Evolutionary conservation across 768 basidiomycete genomes (phyloP), one percentile per base, ranked within the genome.

Genomic region (Suillus bovinus): DNA sequence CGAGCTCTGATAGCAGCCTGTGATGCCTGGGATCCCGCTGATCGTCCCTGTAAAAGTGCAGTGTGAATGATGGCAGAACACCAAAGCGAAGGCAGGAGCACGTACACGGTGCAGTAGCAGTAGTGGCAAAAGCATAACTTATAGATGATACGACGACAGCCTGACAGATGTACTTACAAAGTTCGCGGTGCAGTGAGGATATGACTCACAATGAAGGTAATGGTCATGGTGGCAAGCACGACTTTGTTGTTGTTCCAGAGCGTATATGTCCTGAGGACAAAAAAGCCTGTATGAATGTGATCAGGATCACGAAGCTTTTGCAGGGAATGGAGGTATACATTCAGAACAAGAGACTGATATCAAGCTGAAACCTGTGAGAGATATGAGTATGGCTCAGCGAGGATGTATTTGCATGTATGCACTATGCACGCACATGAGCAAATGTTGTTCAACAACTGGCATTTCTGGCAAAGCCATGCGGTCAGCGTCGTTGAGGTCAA

Each of bases 81-180:
- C 8, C 3, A 17, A 24, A 4, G 9, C 9, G 4, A 27, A 38
- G 17, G 29, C 20, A 16, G 16, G 24, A 38, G 16, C 22, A 5
- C 54, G 17, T 55, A 55, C 54, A 55, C 24, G 54, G 54, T 55
- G 54, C 54, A 10, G 24, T 55, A 36, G 54, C 54, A 55, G 33
- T 55, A 27, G 34, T 33, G 24, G 24, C 14, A 10, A 55, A 55
- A 36, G 24, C 22, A 55, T 38, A 17, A 1, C 24, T 24, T 24
- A 38, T 6, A 3, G 36, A 55, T 13, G 54, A 10, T 55, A 55
- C 2, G 5, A 38, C 24, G 16, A 55, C 24, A 38, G 54, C 54
- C 54, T 55, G 17, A 55, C 5, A 5, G 17, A 17, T 24, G 17
- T 7, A 17, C 10, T 24, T 27, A 38, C 36, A 24, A 34, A 55